Conservation (phyloP, 2,329 filamentous ascomycete species). For the Penicillium sp. region DNA sequence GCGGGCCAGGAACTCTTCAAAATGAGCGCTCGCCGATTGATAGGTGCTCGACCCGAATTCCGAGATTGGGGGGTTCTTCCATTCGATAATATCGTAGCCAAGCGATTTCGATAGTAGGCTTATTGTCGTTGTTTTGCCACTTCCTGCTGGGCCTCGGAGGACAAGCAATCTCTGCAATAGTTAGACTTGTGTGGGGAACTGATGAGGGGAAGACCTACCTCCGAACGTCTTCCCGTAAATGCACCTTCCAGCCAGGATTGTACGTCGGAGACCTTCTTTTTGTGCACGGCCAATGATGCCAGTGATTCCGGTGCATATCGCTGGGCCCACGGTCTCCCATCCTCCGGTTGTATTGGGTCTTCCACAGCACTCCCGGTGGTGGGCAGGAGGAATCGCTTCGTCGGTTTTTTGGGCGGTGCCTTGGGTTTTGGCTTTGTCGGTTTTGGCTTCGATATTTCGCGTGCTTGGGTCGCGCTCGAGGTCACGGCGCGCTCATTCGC, state of each 20-base stretch:
- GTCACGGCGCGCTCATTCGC: slow-evolving; percentile 21
- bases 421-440: not conserved
- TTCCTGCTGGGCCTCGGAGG: slow-evolving; percentile 86
- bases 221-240: slow-evolving; percentile 56
- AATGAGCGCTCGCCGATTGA: slow-evolving; percentile 73
- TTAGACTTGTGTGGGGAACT: slow-evolving; percentile 10
- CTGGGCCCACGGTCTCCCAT: slow-evolving; percentile 81
- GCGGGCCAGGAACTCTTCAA: slow-evolving; percentile 86
- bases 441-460: slow-evolving; percentile 8
- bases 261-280: slow-evolving; percentile 88
- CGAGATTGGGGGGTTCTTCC: slow-evolving; percentile 77
- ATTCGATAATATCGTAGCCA: slow-evolving; percentile 77
- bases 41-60: slow-evolving; percentile 62
- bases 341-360: slow-evolving; percentile 28
- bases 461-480: slow-evolving; percentile 6
- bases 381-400: slow-evolving; percentile 33
- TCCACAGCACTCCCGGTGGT: not conserved
- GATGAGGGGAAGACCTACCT: slow-evolving; percentile 30
- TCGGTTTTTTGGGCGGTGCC: slow-evolving; percentile 8
- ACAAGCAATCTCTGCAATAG: slow-evolving; percentile 69
- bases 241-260: slow-evolving; percentile 78
- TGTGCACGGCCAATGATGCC: slow-evolving; percentile 89
- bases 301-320: slow-evolving; percentile 73
- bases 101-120: slow-evolving; percentile 76
- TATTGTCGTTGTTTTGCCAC: slow-evolving; percentile 89